Base-by-base conservation (phyloP, 257 asterid species). In the Rauvolfia tetraphylla region DNA sequence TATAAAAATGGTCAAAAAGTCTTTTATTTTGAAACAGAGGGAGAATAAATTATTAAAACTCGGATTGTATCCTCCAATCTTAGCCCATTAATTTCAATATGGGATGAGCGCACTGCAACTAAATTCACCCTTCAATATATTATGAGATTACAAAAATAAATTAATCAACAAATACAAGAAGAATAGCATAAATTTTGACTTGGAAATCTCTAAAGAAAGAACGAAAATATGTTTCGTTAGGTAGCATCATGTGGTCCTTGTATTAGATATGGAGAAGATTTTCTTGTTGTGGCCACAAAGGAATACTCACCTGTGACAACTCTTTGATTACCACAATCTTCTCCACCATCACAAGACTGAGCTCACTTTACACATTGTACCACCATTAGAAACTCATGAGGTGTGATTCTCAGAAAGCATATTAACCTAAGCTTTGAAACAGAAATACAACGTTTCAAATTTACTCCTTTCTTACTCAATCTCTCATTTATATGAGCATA, bases 211-310 rank as follows among this genome's bases (percentile, higher is more conserved):
- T 23, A 3, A 27, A 42, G 34, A 67, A 72, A 72, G 66, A 11
- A 72, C 36, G 51, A 36, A 72, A 34, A 72, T 11, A 34, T 2
- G 48, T 23, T 25, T 2, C 42, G 65, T 29, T 58, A 31, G 63
- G 39, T 41, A 11, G 56, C 71, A 74, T 74, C 79, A 76, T 76
- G 84, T 81, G 84, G 81, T 81, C 81, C 84, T 76, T 20, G 41
- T 65, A 72, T 33, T 57, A 42, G 83, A 74, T 79, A 68, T 34
- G 74, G 53, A 65, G 59, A 68, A 10, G 75, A 73, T 73, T 79
- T 79, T 79, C 73, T 65, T 48, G 81, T 42, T 74, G 72, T 69
- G 79, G 75, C 46, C 75, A 71, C 31, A 53, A 17, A 76, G 41
- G 68, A 76, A 70, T 54, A 53, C 76, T 72, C 74, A 36, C 23